Evolutionary conservation across 106 monocot genomes (phyloP), one percentile per base, ranked within the genome.

Genomic region (Gastrodia elata): DNA sequence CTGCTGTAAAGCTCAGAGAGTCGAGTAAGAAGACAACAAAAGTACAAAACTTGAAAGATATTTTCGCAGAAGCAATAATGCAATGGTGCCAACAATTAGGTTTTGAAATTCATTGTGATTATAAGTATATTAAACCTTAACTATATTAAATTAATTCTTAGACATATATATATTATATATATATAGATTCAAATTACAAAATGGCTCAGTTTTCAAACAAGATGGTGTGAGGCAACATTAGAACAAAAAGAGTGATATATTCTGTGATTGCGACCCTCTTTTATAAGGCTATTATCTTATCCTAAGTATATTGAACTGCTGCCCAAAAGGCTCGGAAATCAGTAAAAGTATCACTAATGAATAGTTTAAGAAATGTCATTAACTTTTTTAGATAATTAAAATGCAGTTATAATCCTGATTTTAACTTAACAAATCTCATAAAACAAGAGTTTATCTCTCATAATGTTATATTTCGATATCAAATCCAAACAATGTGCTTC

Each of bases 251-350:
- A 30, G 9, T 30, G 11, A 7, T 2, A 13, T 32, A 61, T 61
- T 13, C 32, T 20, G 4, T 67, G 67, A 67, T 7, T 67, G 36
- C 20, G 67, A 67, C 67, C 6, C n/a, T 55, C 32, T 30, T 32
- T 32, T 61, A 37, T 20, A 67, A 35, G 37, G 26, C 0, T 67
- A n/a, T 67, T 67, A 65, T 65, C 16, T 65, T 4, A 36, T 67
- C 16, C 14, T 37, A 16, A 5, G 36, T 0, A 35, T 35, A 56
- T 28, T 61, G 26, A 28, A n/a, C 43, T 6, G 13, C 32, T 26
- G 3, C 61, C 61, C 61, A 30, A 32, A 61, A 61, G 13, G 61
- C 61, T 61, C 30, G 61, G 61, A 61, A 61, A 30, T 61, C 61
- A 14, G 4, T 22, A 52, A 22, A 52, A 52, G 6, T 22, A 22